These are phyloP conservation scores for Zygosaccharomyces kombuchaensis DNA, from an alignment of 805 yeast species.

Conservation along the genomic window DNA sequence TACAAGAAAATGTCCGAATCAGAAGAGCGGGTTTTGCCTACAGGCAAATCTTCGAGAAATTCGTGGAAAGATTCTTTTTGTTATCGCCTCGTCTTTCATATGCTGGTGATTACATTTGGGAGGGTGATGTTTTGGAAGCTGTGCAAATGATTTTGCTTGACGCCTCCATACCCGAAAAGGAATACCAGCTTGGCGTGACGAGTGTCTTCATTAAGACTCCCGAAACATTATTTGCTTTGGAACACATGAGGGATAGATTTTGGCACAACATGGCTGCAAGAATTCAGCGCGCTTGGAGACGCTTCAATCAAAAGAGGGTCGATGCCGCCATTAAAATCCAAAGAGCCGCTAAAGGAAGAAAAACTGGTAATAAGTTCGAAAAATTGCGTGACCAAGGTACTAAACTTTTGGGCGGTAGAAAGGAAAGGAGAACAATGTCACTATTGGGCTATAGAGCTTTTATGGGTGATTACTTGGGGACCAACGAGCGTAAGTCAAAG, in stretches of 20 bases:
- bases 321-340: slow-evolving; percentile 84
- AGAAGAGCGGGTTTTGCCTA: slow-evolving; percentile 99
- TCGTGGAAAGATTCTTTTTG: slow-evolving; percentile 88
- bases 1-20: slow-evolving; percentile 94
- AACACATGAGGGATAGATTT: slow-evolving; percentile 92
- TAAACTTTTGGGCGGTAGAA: slow-evolving; percentile 61
- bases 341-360: slow-evolving; percentile 73
- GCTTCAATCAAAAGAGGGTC: slow-evolving; percentile 70
- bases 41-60: slow-evolving; percentile 93
- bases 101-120: slow-evolving; percentile 75
- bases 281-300: slow-evolving; percentile 95
- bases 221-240: slow-evolving; percentile 91
- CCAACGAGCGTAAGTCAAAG: slow-evolving; percentile 68
- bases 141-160: slow-evolving; percentile 49
- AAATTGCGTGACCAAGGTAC: slow-evolving; percentile 84
- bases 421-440: slow-evolving; percentile 87
- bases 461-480: slow-evolving; percentile 90
- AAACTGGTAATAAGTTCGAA: slow-evolving; percentile 76
- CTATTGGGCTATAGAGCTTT: slow-evolving; percentile 82
- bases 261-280: slow-evolving; percentile 99
- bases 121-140: slow-evolving; percentile 54
- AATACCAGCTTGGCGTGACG: slow-evolving; percentile 87
- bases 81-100: slow-evolving; percentile 87
- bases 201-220: slow-evolving; percentile 96
- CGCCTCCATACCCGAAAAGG: slow-evolving; percentile 67